A percentile compares a stretch with the other conserved stretches of the same genome.
phyloP scores from a whole-genome alignment of 495 filamentous ascomycete species.

The Neurospora tetraspora region DNA sequence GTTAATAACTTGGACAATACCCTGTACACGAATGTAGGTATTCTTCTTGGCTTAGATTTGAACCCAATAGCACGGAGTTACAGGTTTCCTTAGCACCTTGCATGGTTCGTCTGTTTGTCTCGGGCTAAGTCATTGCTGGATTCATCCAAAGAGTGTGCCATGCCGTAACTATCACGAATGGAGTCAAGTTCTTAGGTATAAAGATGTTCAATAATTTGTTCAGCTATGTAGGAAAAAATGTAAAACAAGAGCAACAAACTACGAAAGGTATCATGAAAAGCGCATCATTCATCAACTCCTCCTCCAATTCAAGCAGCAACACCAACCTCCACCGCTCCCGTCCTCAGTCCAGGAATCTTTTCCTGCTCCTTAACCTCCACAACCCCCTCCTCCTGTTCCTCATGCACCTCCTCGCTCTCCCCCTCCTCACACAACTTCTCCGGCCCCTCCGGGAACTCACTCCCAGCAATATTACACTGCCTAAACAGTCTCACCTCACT shows the following conservation, averaged over 20 bases:
- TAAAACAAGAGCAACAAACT: background rate
- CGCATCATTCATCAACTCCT: background rate
- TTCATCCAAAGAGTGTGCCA: background rate
- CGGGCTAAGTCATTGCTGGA: background rate
- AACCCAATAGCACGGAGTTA: background rate
- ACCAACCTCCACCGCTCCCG: background rate
- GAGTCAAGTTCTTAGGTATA: background rate
- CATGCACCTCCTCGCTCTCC: background rate
- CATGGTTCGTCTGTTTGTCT: background rate
- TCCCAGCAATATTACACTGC: conserved; percentile 66
- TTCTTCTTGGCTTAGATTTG: background rate
- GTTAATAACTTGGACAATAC: background rate
- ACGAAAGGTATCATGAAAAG: background rate
- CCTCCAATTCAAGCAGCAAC: background rate
- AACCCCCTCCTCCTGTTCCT: background rate
- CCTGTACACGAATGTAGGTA: background rate
- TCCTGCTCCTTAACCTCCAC: background rate
- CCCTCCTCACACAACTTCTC: conserved; percentile 1
- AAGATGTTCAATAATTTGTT: too few species aligned
- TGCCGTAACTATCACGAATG: background rate
- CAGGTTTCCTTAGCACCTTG: background rate
- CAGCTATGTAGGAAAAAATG: background rate
- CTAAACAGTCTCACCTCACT: conserved; percentile 63
- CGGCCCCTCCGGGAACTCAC: conserved; percentile 41
- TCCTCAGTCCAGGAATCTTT: background rate